Evolutionary conservation across 805 yeast genomes (phyloP).

Genomic region (Wickerhamomyces bisporus): DNA sequence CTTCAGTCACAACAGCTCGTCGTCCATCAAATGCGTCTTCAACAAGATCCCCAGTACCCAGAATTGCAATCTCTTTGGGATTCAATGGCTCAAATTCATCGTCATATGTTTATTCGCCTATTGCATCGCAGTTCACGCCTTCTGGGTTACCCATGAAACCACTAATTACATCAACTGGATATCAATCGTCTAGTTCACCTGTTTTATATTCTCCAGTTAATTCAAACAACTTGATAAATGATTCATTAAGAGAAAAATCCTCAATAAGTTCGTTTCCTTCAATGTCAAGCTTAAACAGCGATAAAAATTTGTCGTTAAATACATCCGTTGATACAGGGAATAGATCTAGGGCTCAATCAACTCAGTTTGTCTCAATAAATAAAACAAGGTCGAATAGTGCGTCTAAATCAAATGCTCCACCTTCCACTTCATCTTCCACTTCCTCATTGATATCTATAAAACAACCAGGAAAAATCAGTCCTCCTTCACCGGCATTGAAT

Average conservation of each 20-base stretch:
- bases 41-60: conserved; percentile 21
- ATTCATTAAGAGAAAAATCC: conserved; percentile 16
- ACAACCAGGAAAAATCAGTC: conserved; percentile 1
- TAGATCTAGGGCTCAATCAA: conserved; percentile 1
- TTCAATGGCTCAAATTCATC: conserved; percentile 20
- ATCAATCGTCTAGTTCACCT: conserved; percentile 17
- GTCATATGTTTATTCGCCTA: conserved; percentile 22
- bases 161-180: conserved; percentile 9
- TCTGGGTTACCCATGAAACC: conserved; percentile 15
- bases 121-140: conserved; percentile 3
- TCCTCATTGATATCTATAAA: not conserved
- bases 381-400: conserved; percentile 13
- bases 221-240: conserved; percentile 7
- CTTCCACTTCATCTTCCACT: conserved; percentile 2
- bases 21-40: conserved; percentile 21
- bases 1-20: conserved; percentile 27
- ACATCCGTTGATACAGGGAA: not conserved
- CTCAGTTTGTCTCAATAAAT: conserved; percentile 4
- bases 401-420: not conserved
- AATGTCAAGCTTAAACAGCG: conserved; percentile 17
- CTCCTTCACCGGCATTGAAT: not conserved
- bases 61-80: conserved; percentile 20
- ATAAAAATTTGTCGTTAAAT: conserved; percentile 3
- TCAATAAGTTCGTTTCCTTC: conserved; percentile 21
- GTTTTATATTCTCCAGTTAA: conserved; percentile 20